Percentiles rank a stretch among this genome's conserved stretches.
Conservation (phyloP, 257 asterid genomes). For the Perilla frutescens region DNA sequence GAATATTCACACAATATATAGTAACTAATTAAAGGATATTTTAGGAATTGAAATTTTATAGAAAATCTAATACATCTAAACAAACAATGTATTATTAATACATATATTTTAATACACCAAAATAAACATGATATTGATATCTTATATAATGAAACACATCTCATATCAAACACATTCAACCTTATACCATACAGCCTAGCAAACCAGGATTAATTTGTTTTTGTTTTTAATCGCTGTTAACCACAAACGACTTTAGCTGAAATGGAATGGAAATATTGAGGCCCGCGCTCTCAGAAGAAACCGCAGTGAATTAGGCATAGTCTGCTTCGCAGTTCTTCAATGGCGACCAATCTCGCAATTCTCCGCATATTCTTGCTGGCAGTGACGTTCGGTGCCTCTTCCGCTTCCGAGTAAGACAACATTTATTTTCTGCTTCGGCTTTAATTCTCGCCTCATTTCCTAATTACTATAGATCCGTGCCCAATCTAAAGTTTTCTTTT, state of each 20-base stretch:
- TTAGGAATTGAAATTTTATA: too few species aligned
- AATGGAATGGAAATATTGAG: not conserved
- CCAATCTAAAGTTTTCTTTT: slow-evolving; percentile 9
- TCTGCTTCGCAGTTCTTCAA: slow-evolving; percentile 38
- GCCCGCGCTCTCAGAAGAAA: not conserved
- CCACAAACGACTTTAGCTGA: not conserved
- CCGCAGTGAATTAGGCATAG: not conserved
- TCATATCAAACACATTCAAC: too few species aligned
- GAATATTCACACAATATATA: too few species aligned
- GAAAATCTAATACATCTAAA: too few species aligned
- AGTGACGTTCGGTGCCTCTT: slow-evolving; percentile 34
- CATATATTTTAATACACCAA: too few species aligned
- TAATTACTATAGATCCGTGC: slow-evolving; percentile 26
- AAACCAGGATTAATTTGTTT: too few species aligned
- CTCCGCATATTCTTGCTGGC: slow-evolving; percentile 42
- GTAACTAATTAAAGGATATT: too few species aligned
- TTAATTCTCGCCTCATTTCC: not conserved
- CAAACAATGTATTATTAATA: too few species aligned
- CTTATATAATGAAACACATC: too few species aligned
- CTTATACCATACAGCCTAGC: too few species aligned
- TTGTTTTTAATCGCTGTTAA: not conserved
- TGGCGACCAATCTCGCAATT: slow-evolving; percentile 51
- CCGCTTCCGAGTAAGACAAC: slow-evolving; percentile 51
- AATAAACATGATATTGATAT: too few species aligned
- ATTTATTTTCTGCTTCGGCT: slow-evolving; percentile 8